Evolutionary conservation across 192 early-diverging fungal species (phyloP).

Genomic region (Umbelopsis ramanniana): DNA sequence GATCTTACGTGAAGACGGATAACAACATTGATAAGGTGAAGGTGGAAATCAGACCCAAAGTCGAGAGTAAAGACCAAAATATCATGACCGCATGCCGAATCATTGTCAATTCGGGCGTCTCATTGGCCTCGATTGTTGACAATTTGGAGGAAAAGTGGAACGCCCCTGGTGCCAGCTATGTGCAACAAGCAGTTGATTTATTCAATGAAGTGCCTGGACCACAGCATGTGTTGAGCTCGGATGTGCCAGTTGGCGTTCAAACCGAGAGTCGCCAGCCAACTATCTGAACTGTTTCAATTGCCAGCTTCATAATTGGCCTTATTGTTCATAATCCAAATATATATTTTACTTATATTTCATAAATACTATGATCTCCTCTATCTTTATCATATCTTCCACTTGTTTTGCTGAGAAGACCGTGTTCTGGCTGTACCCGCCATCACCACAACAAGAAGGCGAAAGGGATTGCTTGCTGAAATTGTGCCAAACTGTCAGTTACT

Average conservation of each 20-base stretch:
- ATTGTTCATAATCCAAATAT: not conserved
- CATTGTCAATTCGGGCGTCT: slow-evolving; percentile 46
- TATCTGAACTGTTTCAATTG: not conserved
- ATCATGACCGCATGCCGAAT: slow-evolving; percentile 45
- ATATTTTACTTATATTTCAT: not conserved
- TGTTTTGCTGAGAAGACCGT: too few relatives aligned
- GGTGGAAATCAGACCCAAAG: slow-evolving; percentile 51
- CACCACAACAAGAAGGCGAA: too few relatives aligned
- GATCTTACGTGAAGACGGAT: slow-evolving; percentile 47
- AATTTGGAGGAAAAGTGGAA: slow-evolving; percentile 51
- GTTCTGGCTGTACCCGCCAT: too few relatives aligned
- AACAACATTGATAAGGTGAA: slow-evolving; percentile 37
- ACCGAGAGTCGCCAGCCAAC: not conserved
- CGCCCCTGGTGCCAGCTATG: slow-evolving; percentile 36
- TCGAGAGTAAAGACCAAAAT: slow-evolving; percentile 46
- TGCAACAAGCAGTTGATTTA: slow-evolving; percentile 44
- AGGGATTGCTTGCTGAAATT: too few relatives aligned
- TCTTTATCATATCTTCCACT: too few relatives aligned
- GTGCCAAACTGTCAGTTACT: too few relatives aligned
- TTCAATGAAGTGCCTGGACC: slow-evolving; percentile 35
- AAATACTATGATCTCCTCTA: not conserved
- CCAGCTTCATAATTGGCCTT: not conserved
- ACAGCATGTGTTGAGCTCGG: slow-evolving; percentile 30
- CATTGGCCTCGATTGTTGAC: slow-evolving; percentile 43
- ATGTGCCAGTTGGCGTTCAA: slow-evolving; percentile 26